Conservation (phyloP, 208 protist genomes). For the Trichomonas tenax region DNA sequence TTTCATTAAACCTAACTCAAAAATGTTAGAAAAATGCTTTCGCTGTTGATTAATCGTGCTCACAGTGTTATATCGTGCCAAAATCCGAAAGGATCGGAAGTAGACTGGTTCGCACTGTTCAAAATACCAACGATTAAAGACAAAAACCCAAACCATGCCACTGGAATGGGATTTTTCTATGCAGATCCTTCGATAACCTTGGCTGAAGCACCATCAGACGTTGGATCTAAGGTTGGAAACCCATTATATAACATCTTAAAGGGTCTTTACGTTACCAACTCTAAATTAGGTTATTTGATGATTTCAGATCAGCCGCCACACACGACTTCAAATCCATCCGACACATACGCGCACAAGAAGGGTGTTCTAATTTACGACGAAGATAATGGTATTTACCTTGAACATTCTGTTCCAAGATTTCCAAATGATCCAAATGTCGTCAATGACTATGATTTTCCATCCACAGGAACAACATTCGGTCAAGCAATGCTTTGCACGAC, state of each 20-base stretch:
- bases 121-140: not conserved
- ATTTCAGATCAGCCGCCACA: not conserved
- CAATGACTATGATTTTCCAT: not conserved
- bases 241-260: not conserved
- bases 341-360: not conserved
- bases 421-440: not conserved
- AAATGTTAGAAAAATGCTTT: no score
- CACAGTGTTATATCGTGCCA: not conserved
- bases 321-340: not conserved
- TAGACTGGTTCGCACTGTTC: not conserved
- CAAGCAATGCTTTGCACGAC: not conserved
- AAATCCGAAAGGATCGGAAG: not conserved
- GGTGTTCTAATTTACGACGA: not conserved
- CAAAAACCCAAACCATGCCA: not conserved
- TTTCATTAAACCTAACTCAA: no score
- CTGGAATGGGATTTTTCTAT: not conserved
- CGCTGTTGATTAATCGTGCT: no score
- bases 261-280: not conserved
- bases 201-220: not conserved
- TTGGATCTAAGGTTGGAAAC: not conserved
- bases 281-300: not conserved
- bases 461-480: not conserved
- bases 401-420: not conserved
- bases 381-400: not conserved
- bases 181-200: not conserved